A percentile compares a stretch with the other conserved stretches of the same genome.
phyloP scores from a whole-genome alignment of 306 rosid genomes.

The Fagus sylvatica region DNA sequence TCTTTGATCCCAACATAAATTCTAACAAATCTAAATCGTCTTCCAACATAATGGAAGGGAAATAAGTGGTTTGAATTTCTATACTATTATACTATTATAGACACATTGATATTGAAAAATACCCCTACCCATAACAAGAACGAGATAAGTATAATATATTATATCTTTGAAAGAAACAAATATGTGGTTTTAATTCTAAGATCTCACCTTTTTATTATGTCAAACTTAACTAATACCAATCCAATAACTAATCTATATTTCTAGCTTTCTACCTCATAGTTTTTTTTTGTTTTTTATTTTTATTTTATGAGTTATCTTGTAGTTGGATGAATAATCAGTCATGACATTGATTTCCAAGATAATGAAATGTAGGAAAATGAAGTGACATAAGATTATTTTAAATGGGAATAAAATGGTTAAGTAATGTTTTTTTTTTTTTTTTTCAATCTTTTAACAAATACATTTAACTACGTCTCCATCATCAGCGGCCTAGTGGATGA shows the following conservation, averaged over 20 bases:
- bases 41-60: too few species aligned
- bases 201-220: background rate
- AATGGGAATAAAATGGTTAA: background rate
- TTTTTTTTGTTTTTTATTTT: too few species aligned
- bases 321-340: background rate
- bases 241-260: too few species aligned
- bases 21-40: too few species aligned
- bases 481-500: background rate
- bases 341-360: background rate
- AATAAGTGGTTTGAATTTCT: too few species aligned
- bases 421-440: too few species aligned
- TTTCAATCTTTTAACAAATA: background rate
- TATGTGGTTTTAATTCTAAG: background rate
- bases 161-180: background rate
- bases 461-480: background rate
- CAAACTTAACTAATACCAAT: background rate
- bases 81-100: too few species aligned
- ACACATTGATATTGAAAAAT: too few species aligned
- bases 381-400: background rate
- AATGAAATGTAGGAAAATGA: background rate
- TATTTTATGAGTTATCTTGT: too few species aligned
- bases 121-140: too few species aligned
- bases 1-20: too few species aligned
- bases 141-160: background rate
- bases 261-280: background rate